Percentiles rank a stretch among this genome's conserved stretches.
Evolutionary conservation across 169 alveolate genomes (phyloP).

Genomic region (Cystoisospora suis): DNA sequence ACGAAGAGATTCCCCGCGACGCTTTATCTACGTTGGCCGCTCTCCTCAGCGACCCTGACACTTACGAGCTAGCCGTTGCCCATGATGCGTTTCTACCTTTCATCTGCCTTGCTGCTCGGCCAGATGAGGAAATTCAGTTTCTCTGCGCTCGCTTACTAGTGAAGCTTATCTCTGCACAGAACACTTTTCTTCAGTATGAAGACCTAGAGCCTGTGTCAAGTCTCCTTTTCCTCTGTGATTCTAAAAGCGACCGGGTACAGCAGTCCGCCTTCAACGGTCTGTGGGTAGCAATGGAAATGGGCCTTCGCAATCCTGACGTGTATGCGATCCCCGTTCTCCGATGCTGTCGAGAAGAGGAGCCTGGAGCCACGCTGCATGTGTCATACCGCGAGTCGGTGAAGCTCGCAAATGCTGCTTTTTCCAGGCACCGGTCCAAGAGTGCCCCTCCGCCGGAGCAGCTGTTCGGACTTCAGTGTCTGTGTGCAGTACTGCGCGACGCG

Average conservation of each 20-base stretch:
- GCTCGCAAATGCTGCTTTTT: neutral
- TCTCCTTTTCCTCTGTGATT: constrained; percentile 14
- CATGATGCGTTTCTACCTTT: constrained; percentile 22
- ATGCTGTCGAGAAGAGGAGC: neutral
- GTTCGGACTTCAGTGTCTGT: neutral
- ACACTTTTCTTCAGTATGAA: neutral
- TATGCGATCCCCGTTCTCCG: constrained; percentile 4
- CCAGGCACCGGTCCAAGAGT: neutral
- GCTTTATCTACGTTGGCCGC: neutral
- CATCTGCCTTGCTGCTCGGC: neutral
- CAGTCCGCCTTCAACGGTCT: constrained; percentile 1
- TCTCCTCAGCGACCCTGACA: neutral
- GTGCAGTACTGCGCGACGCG: neutral
- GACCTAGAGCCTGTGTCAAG: neutral
- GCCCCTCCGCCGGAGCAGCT: neutral
- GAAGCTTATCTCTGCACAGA: neutral
- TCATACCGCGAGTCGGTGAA: neutral
- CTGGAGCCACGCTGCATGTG: neutral
- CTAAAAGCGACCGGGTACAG: neutral
- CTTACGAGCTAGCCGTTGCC: neutral
- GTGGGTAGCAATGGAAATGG: constrained; percentile 25
- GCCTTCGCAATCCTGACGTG: neutral
- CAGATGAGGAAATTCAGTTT: neutral
- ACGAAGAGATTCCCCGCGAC: neutral
- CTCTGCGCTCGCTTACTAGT: neutral